Evolutionary conservation across 257 asterid genomes (phyloP).

Genomic region (Prunella vulgaris): DNA sequence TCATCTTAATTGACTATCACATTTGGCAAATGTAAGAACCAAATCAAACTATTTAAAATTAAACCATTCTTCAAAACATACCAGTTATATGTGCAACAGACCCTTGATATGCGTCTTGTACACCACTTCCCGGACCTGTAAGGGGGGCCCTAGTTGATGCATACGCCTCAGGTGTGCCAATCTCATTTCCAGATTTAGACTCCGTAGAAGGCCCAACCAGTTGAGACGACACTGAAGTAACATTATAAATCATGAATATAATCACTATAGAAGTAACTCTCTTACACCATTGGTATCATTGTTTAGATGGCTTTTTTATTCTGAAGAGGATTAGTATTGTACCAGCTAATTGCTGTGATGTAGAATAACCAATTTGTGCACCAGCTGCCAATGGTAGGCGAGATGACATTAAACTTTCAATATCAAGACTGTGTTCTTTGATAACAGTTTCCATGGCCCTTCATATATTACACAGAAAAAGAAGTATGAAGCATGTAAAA

Average conservation of each 20-base stretch:
- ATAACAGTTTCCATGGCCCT: conserved; percentile 99
- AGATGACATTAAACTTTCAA: conserved; percentile 81
- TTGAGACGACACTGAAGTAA: conserved; percentile 57
- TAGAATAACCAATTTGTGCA: conserved; percentile 71
- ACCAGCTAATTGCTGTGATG: conserved; percentile 78
- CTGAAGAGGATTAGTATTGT: conserved; percentile 12
- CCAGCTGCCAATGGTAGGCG: conserved; percentile 73
- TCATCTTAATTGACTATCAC: not conserved
- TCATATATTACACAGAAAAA: conserved; percentile 24
- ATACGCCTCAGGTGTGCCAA: conserved; percentile 50
- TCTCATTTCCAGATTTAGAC: conserved; percentile 63
- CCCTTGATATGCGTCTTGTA: conserved; percentile 65
- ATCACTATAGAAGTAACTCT: not conserved
- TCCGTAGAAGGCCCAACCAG: conserved; percentile 49
- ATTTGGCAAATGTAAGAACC: conserved; percentile 10
- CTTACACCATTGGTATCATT: conserved; percentile 7
- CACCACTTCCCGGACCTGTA: conserved; percentile 49
- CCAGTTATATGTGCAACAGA: conserved; percentile 48
- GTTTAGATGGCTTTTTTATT: not conserved
- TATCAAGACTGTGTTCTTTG: conserved; percentile 88
- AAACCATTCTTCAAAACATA: conserved; percentile 18
- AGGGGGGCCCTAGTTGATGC: conserved; percentile 50
- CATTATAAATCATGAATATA: conserved; percentile 18
- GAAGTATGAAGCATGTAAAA: conserved; percentile 4
- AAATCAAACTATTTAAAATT: conserved; percentile 4